Conservation (phyloP, 441 rosid species). For the Pelargonium cotyledonis region DNA sequence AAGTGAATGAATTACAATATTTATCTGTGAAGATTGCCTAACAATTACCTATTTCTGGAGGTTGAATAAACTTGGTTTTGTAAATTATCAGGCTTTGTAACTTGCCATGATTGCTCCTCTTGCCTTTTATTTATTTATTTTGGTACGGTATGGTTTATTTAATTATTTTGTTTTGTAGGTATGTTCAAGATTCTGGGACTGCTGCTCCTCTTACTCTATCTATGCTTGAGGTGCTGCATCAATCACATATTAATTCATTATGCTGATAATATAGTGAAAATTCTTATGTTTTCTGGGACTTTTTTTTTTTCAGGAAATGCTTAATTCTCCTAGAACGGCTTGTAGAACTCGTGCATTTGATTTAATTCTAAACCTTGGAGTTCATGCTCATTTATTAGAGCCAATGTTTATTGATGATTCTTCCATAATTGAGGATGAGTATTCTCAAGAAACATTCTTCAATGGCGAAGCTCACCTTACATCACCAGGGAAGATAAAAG, state of each 20-base stretch:
- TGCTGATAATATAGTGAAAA: slow-evolving; percentile 14
- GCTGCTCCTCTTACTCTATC: slow-evolving; percentile 97
- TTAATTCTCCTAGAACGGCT: slow-evolving; percentile 66
- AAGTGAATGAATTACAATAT: no score
- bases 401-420: slow-evolving; percentile 63
- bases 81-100: no score
- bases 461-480: slow-evolving; percentile 52
- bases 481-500: slow-evolving; percentile 42
- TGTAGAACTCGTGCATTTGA: slow-evolving; percentile 93
- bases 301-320: slow-evolving; percentile 73
- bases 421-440: slow-evolving; percentile 82
- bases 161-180: slow-evolving; percentile 46
- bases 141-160: no score
- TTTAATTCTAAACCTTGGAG: slow-evolving; percentile 92
- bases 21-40: background rate
- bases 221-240: slow-evolving; percentile 79
- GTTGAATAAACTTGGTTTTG: no score
- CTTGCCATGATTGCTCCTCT: no score
- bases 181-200: slow-evolving; percentile 88
- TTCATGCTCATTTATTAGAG: slow-evolving; percentile 90
- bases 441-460: slow-evolving; percentile 58
- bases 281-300: slow-evolving; percentile 22
- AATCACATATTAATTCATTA: slow-evolving; percentile 16
- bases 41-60: background rate
- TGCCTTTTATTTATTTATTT: no score